Percentiles rank a stretch among this genome's conserved stretches.
These are phyloP conservation scores for Cercis canadensis DNA, from an alignment of 306 rosid genomes.

Conservation along the genomic window DNA sequence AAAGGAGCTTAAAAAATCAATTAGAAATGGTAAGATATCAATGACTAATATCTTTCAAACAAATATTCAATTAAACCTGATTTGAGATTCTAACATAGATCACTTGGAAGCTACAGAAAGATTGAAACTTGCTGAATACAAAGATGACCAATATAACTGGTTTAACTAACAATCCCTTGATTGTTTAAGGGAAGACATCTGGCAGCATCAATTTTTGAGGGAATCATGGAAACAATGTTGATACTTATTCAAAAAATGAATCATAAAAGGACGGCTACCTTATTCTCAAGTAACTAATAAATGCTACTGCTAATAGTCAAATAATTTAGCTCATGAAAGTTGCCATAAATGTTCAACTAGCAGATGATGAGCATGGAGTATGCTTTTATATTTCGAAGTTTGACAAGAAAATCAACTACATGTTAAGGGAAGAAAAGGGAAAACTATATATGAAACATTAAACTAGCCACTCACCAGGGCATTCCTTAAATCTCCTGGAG, in stretches of 20 bases:
- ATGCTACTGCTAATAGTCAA: constrained; percentile 4
- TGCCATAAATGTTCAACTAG: not conserved
- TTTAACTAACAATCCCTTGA: too few relatives aligned
- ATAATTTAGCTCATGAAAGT: constrained; percentile 22
- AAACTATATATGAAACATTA: not conserved
- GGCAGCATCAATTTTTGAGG: not conserved
- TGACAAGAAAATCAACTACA: not conserved
- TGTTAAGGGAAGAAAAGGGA: not conserved
- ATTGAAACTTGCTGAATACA: too few relatives aligned
- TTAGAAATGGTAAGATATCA: too few relatives aligned
- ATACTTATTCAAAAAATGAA: constrained; percentile 8
- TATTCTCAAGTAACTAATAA: not conserved
- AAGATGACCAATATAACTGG: too few relatives aligned
- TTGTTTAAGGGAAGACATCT: too few relatives aligned
- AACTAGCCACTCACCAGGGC: constrained; percentile 64
- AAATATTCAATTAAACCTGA: too few relatives aligned
- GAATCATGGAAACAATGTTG: not conserved
- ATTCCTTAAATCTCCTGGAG: constrained; percentile 67
- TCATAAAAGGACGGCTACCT: not conserved
- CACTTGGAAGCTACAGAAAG: too few relatives aligned
- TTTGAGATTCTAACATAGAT: too few relatives aligned
- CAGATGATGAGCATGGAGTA: constrained; percentile 4
- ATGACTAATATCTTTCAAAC: too few relatives aligned
- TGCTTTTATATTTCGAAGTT: not conserved
- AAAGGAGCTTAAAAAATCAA: too few relatives aligned